Conservation (phyloP, 495 filamentous ascomycete species). For the Xylaria nigripes region DNA sequence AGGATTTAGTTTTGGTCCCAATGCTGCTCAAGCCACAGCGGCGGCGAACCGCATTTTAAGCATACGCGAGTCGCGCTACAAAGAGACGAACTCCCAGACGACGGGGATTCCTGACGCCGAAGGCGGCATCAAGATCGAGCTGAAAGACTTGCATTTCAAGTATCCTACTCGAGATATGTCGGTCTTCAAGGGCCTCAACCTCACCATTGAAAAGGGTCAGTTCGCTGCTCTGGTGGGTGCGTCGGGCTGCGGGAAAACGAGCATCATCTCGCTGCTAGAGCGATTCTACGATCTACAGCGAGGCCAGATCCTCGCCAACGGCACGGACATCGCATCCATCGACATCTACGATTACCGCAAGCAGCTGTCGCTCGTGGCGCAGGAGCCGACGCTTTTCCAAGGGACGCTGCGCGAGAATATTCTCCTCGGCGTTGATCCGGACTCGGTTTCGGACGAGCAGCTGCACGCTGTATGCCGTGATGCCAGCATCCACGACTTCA, state of each 20-base stretch:
- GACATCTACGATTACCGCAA: conserved; percentile 49
- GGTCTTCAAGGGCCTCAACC: conserved; percentile 45
- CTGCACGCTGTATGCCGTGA: conserved; percentile 53
- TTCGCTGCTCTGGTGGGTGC: conserved; percentile 67
- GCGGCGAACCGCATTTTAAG: conserved; percentile 40
- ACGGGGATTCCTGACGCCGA: conserved; percentile 22
- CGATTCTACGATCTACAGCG: conserved; percentile 55
- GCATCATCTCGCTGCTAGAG: conserved; percentile 60
- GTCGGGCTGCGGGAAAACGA: conserved; percentile 69
- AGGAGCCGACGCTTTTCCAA: conserved; percentile 53
- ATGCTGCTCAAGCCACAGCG: conserved; percentile 40
- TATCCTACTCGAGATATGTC: conserved; percentile 51
- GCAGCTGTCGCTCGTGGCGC: conserved; percentile 54
- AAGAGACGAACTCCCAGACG: conserved; percentile 1
- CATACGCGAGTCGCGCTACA: conserved; percentile 28
- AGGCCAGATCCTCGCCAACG: conserved; percentile 52
- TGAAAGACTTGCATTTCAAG: conserved; percentile 53
- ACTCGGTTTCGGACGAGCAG: conserved; percentile 42
- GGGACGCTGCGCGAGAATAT: conserved; percentile 56
- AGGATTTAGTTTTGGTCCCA: conserved; percentile 41
- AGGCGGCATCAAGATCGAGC: conserved; percentile 48
- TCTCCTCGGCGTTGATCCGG: conserved; percentile 40
- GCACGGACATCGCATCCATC: conserved; percentile 41
- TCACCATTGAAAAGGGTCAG: conserved; percentile 57
- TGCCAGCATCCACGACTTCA: conserved; percentile 62